Evolutionary conservation across 106 monocot genomes (phyloP).

Genomic region (Apostasia ramifera): DNA sequence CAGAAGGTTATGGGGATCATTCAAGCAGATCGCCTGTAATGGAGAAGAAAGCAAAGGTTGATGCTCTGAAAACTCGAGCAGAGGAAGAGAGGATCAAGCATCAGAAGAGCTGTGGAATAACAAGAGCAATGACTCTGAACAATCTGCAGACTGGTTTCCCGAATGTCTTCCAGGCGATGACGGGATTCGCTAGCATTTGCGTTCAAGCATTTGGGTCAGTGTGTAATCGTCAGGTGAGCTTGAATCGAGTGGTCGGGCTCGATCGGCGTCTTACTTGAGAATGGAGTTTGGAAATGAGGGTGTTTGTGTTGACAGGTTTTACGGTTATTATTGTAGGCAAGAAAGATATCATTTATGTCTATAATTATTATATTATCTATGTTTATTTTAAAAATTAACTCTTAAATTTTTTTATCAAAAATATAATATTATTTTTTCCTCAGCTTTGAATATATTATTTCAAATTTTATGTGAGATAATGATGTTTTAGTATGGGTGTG

Average conservation of each 20-base stretch:
- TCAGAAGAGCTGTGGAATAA: conserved; percentile 61
- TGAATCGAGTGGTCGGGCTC: neutral
- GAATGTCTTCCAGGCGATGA: conserved; percentile 88
- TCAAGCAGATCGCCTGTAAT: conserved; percentile 11
- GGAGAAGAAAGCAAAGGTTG: conserved; percentile 57
- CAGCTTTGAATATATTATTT: too few relatives aligned
- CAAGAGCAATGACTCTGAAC: conserved; percentile 87
- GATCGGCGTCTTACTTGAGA: too few relatives aligned
- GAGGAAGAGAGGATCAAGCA: conserved; percentile 85
- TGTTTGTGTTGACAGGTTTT: too few relatives aligned
- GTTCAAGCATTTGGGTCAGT: conserved; percentile 64
- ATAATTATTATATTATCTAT: too few relatives aligned
- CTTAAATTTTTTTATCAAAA: too few relatives aligned
- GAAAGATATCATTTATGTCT: too few relatives aligned
- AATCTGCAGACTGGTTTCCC: conserved; percentile 92
- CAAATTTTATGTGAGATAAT: too few relatives aligned
- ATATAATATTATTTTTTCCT: too few relatives aligned
- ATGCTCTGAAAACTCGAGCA: conserved; percentile 41
- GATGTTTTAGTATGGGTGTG: too few relatives aligned
- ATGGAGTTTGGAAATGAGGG: too few relatives aligned
- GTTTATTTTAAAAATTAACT: too few relatives aligned
- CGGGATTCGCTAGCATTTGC: conserved; percentile 82
- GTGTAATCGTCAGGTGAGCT: conserved; percentile 27
- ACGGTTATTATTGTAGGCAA: too few relatives aligned
- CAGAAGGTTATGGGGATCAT: conserved; percentile 15